Percentiles rank a stretch among this genome's conserved stretches.
phyloP scores from a whole-genome alignment of 768 basidiomycete genomes.

The Pleurotus sapidus region DNA sequence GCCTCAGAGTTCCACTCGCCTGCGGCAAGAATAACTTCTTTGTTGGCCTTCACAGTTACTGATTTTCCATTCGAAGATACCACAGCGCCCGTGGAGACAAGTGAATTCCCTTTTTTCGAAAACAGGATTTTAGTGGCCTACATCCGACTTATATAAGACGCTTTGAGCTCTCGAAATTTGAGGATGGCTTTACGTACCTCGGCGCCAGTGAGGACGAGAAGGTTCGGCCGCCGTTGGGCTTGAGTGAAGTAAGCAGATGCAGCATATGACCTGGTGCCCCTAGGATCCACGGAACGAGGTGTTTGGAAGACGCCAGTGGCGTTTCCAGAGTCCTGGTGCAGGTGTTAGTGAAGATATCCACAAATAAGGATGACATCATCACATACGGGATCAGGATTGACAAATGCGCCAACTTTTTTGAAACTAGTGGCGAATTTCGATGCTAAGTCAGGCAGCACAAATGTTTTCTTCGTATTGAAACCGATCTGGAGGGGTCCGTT shows the following conservation, averaged over 20 bases:
- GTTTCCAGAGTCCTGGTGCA: neutral
- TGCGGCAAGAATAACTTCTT: conserved; percentile 39
- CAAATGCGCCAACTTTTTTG: neutral
- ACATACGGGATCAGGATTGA: neutral
- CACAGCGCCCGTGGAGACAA: conserved; percentile 7
- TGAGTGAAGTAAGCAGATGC: conserved; percentile 23
- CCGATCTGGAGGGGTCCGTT: too few relatives aligned
- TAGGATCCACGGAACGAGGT: conserved; percentile 20
- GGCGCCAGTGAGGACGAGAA: conserved; percentile 23
- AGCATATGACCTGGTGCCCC: conserved; percentile 22
- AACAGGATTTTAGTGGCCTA: conserved; percentile 1
- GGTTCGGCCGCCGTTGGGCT: conserved; percentile 21
- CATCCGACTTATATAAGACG: conserved; percentile 4
- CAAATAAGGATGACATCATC: neutral
- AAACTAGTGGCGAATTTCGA: too few relatives aligned
- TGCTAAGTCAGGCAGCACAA: too few relatives aligned
- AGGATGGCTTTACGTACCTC: conserved; percentile 17
- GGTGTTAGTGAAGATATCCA: neutral
- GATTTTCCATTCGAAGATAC: conserved; percentile 9
- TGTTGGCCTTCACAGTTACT: conserved; percentile 28
- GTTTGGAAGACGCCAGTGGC: conserved; percentile 2
- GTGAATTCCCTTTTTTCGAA: conserved; percentile 1
- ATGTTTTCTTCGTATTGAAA: too few relatives aligned
- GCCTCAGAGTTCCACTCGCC: conserved; percentile 10
- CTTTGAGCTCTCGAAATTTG: conserved; percentile 16